Percentiles rank a stretch among this genome's conserved stretches.
These are phyloP conservation scores for Russula compacta DNA, from an alignment of 768 basidiomycete genomes.

Conservation along the genomic window DNA sequence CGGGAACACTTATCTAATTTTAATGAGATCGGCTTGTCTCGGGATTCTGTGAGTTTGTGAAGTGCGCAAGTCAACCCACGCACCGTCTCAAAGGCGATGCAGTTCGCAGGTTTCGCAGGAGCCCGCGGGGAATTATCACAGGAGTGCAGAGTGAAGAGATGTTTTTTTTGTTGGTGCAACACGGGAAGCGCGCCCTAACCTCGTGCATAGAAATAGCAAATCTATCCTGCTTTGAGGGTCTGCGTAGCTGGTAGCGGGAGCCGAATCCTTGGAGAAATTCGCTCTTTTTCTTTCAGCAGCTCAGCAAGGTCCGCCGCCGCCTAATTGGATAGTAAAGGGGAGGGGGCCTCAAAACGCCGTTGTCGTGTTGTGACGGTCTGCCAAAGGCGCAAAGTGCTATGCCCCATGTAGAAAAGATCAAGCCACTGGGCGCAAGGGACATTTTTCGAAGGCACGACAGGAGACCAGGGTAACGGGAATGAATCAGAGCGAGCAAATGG, in stretches of 20 bases:
- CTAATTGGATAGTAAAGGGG: neutral
- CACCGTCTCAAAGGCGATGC: too few relatives aligned
- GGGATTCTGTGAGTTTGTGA: neutral
- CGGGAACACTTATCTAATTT: neutral
- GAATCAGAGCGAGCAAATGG: neutral
- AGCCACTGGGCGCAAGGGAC: constrained; percentile 1
- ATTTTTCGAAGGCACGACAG: neutral
- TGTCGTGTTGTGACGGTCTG: neutral
- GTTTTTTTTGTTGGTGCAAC: neutral
- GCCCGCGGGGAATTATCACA: neutral
- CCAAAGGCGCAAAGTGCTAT: neutral
- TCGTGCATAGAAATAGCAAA: neutral
- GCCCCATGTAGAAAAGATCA: neutral
- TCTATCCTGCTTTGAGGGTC: neutral
- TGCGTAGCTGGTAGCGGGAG: neutral
- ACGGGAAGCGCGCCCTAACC: neutral
- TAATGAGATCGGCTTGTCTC: too few relatives aligned
- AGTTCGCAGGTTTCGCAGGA: neutral
- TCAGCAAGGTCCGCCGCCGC: neutral
- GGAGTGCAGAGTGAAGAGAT: too few relatives aligned
- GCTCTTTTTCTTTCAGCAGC: neutral
- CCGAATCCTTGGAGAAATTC: neutral
- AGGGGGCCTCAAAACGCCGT: neutral
- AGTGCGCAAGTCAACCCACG: neutral
- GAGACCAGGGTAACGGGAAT: neutral